A percentile compares a stretch with the other conserved stretches of the same genome.
These are phyloP conservation scores for Alternaria hordeiaustralica DNA, from an alignment of 2,329 filamentous ascomycete genomes.

Conservation along the genomic window DNA sequence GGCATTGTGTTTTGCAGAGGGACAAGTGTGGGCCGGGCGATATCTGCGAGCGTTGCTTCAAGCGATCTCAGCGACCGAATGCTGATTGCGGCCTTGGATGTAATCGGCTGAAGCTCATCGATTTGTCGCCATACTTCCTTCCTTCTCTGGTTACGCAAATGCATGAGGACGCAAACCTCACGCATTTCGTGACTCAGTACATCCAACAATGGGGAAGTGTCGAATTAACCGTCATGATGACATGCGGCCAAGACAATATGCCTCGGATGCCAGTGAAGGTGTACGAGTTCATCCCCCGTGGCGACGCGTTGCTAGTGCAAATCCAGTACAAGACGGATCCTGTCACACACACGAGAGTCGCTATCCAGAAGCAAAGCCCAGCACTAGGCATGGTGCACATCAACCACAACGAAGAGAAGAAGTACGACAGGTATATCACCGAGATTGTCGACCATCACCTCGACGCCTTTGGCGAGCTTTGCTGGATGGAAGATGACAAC, in stretches of 20 bases:
- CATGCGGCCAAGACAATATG: conserved; percentile 50
- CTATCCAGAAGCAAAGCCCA: conserved; percentile 50
- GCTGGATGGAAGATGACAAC: conserved; percentile 54
- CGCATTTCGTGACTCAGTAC: conserved; percentile 48
- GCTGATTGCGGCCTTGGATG: conserved; percentile 53
- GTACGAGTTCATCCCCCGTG: conserved; percentile 55
- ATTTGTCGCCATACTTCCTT: conserved; percentile 53
- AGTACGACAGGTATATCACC: conserved; percentile 55
- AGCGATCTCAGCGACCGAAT: conserved; percentile 48
- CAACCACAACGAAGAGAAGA: conserved; percentile 52
- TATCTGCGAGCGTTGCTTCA: conserved; percentile 49
- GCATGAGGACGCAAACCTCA: conserved; percentile 53
- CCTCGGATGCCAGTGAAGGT: conserved; percentile 54
- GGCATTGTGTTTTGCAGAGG: conserved; percentile 57
- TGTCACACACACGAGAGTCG: conserved; percentile 38
- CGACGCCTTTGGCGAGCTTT: conserved; percentile 51
- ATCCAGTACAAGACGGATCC: conserved; percentile 53
- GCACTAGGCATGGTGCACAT: conserved; percentile 55
- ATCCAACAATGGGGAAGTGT: conserved; percentile 46
- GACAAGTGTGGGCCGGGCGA: conserved; percentile 53
- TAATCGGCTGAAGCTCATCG: conserved; percentile 54
- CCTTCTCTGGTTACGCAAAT: conserved; percentile 51
- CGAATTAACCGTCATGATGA: conserved; percentile 52
- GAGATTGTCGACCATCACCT: conserved; percentile 51
- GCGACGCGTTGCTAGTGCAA: conserved; percentile 49